Base-by-base conservation (phyloP, 345 rosid species). In the Moricandia moricandioides region DNA sequence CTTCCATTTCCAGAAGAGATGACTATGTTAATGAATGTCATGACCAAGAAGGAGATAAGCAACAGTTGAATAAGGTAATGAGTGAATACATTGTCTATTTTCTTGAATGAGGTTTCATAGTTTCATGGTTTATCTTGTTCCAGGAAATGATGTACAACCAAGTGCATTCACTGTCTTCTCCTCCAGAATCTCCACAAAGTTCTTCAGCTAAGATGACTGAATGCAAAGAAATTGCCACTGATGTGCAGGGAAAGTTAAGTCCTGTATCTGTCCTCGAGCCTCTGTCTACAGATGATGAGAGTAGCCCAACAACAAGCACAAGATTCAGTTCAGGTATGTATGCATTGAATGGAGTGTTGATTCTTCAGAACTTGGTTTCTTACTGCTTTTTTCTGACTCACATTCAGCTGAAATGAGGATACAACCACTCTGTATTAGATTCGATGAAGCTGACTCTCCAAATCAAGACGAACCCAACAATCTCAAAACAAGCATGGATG, bases 211-310 rank as follows among this genome's bases (percentile, higher is more conserved):
- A 65, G 75, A 77, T 77, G 74, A 73, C 47, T 31, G 84, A 86
- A 58, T 76, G 82, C 81, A 81, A 65, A 35, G 93, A 84, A 63
- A 57, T 71, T 69, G 74, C 76, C 60, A 70, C 56, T 47, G 92
- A 88, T 12, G 67, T 77, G 18, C 82, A 72, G 34, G 97, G 88
- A 49, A 85, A 87, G 58, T 86, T 87, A 67, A 94, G 96, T 85
- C 98, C 97, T 1, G 85, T 90, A 60, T 94, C 97, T 77, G 96
- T 91, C 73, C 93, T 91, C 27, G 98, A 91, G 73, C 86, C 86
- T 16, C 60, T 78, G 39, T 94, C 82, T 61, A 59, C 72, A 10
- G 97, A 88, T 71, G 93, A 88, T 67, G 96, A 88, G 51, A 71
- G 75, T 65, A 88, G 92, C 80, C 93, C 96, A 72, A 82, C 85